Evolutionary conservation across 768 basidiomycete genomes (phyloP), one percentile per base, ranked within the genome.

Genomic region (Nidularia pulvinata): DNA sequence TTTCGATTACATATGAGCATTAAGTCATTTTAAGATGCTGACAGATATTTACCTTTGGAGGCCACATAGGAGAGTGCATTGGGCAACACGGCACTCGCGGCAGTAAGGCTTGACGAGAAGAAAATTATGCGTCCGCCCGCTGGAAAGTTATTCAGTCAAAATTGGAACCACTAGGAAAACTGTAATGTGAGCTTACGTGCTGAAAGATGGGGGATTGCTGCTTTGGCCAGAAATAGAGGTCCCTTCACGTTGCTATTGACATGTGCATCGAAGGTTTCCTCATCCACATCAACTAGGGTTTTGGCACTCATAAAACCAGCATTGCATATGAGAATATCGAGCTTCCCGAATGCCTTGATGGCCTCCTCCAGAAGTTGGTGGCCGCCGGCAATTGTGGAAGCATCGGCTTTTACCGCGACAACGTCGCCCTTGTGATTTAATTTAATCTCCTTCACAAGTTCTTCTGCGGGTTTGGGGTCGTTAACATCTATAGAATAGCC

Each of bases 321-420:
- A 61, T 84, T 85, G 46, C 82, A 70, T 7, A 85, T 78, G 36
- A 86, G 65, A 55, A 86, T 82, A 58, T 86, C 83, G 52, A 86
- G 64, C 53, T 69, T 71, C 4, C 83, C 81, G 54, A 82, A 80
- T 4, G 69, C 69, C 54, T 72, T 73, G 33, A 82, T 59, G 4
- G 83, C 72, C 55, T 78, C 74, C 48, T 80, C 70, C 6, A 86
- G 55, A 10, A 86, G 72, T n/a, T 58, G 51, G 51, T 78, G 67
- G 14, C 78, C 77, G 10, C 80, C 82, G 14, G 69, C 69, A 22
- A 79, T 44, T 0, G 77, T 77, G 7, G 78, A 77, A 7, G 76
- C 77, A 58, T 86, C 80, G 11, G 81, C 81, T 59, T 81, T 68
- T 55, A 84, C 69, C 13, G 80, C 73, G 33, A 83, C 67, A 6